Evolutionary conservation across 2,329 filamentous ascomycete genomes (phyloP), one percentile per base, ranked within the genome.

Genomic region (Xylariaceae sp.): DNA sequence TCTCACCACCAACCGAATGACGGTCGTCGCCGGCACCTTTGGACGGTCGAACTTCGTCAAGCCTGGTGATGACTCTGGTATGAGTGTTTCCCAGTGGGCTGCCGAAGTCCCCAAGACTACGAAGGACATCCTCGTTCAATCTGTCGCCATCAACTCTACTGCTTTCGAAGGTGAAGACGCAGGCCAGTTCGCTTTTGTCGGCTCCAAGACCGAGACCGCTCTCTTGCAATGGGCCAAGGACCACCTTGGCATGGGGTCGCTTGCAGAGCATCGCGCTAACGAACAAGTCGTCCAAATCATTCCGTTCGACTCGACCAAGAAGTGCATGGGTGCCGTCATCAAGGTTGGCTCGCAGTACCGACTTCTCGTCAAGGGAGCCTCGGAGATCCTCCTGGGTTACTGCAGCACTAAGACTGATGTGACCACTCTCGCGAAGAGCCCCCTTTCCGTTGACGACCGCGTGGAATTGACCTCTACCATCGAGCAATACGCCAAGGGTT

Each of bases 1-100:
- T 4, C 74, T 90, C 15, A 90, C 88, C 0, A 86, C 88, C 60
- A 89, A 89, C 69, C 85, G 86, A 72, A 89, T 89, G 87, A 88
- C 86, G 0, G 88, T 91, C 1, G 88, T 92, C 35, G 86, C 88
- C 30, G 88, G 87, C 5, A 86, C 86, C 4, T 74, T 90, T 47
- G 87, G 87, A 35, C 71, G 69, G 53, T 72, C 68, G 18, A 69
- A 63, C 53, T 73, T 73, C 42, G 63, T 57, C 54, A 71, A 70
- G 60, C 39, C 67, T 3, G 69, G 23, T 30, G 37, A 13, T 42
- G 37, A 69, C 15, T 60, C 51, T 11, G 64, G 67, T 30, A 68
- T 62, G 51, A 66, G 63, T 15, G 55, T 73, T 8, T 61, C 70
- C 1, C 68, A 71, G 51, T 74, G 72, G 73, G 71, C 72, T 3